Base-by-base conservation (phyloP, 2,329 filamentous ascomycete genomes). In the Aspergillus neoniger region DNA sequence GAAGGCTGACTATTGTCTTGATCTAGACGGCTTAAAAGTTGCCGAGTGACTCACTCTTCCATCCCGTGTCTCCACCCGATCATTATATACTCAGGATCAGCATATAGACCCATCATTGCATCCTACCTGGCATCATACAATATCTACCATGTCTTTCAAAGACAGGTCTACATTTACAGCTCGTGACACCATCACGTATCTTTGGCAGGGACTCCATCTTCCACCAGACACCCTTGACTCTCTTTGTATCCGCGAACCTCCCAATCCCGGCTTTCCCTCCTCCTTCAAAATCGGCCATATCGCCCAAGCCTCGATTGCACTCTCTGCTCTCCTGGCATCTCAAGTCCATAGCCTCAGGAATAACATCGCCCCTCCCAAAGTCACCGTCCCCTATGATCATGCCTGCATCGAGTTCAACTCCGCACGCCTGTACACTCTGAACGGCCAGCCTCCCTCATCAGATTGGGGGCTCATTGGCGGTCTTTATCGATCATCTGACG, bases 281-380 rank as follows among this genome's bases (percentile, higher is more conserved):
- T 86, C 83, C 0, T 86, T 81, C 75, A 85, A 83, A 59, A 78
- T 86, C 14, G 81, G 77, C 0, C 73, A 81, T 39, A 72, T 87
- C 0, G 83, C 83, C 0, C 84, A 86, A 65, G 74, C 78, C 10
- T 76, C 80, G 1, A 83, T 87, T 25, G 81, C 77, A 0, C 67
- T 83, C 0, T 82, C 84, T 0, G 81, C 81, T 0, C 72, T 87
- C 0, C 69, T 78, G 0, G 84, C 84, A 1, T 78, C 83, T 0
- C 73, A 82, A 8, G 68, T 85, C 12, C 73, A 80, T 60, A 72
- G 80, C 1, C 39, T 70, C 1, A 74, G 77, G 2, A 72, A 74
- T 8, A 6, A 56, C 5, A 65, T 36, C 0, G 0, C 61, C 0
- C 59, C 80, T 0, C 77, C 81, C 0, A 62, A 25, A 0, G 78